A percentile compares a stretch with the other conserved stretches of the same genome.
These are phyloP conservation scores for Kwoniella pini DNA, from an alignment of 768 basidiomycete species.

Conservation along the genomic window DNA sequence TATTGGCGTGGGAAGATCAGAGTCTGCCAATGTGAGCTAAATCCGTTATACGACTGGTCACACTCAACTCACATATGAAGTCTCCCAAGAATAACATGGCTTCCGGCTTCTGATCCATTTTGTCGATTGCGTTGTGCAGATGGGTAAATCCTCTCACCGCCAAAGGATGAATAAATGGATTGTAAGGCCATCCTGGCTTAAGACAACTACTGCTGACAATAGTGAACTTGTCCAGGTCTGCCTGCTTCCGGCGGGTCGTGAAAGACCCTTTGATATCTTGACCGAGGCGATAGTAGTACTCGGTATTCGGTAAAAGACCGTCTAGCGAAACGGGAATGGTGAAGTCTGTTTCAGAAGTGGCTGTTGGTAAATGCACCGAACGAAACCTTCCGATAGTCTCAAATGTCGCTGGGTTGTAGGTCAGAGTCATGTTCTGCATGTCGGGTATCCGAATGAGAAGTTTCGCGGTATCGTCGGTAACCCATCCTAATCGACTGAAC, in stretches of 20 bases:
- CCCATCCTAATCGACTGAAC: constrained; percentile 10
- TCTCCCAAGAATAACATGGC: constrained; percentile 12
- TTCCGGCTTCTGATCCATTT: constrained; percentile 8
- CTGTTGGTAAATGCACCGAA: not conserved
- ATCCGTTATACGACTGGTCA: not conserved
- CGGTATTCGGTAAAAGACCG: not conserved
- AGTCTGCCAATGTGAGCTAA: not conserved
- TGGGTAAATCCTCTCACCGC: not conserved
- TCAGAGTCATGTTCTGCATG: not conserved
- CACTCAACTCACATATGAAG: constrained; percentile 7
- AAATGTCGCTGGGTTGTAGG: not conserved
- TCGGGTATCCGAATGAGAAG: not conserved
- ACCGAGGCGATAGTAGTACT: not conserved
- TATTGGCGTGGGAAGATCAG: not conserved
- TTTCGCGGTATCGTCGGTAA: not conserved
- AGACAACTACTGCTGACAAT: constrained; percentile 5
- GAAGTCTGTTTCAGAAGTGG: not conserved
- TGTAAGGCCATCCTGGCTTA: constrained; percentile 12
- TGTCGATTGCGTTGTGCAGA: not conserved
- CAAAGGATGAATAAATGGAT: constrained; percentile 2
- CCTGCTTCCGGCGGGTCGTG: not conserved
- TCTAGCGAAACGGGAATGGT: not conserved
- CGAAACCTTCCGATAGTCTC: not conserved
- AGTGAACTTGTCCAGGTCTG: not conserved
- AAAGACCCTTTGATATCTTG: not conserved